A percentile compares a stretch with the other conserved stretches of the same genome.
These are phyloP conservation scores for Triglochin maritima DNA, from an alignment of 106 monocot genomes.

Conservation along the genomic window DNA sequence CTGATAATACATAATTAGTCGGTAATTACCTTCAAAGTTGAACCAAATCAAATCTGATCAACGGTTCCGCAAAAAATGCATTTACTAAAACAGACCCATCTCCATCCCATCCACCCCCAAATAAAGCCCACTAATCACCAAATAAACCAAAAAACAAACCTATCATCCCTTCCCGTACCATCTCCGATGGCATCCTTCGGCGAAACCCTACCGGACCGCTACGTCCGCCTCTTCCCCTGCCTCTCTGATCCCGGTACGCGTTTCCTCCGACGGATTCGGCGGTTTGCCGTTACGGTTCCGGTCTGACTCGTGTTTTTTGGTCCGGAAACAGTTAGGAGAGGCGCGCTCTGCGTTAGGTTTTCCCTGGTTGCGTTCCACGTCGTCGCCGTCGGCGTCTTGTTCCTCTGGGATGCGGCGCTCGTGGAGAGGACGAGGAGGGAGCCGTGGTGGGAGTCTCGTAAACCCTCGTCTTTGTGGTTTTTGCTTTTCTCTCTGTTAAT, in stretches of 20 bases:
- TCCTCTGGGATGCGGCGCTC: slow-evolving; percentile 43
- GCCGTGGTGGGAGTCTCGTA: slow-evolving; percentile 30
- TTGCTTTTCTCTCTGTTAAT: background rate
- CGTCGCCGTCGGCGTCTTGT: slow-evolving; percentile 36
- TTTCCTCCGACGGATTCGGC: background rate
- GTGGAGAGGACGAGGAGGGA: slow-evolving; percentile 21
- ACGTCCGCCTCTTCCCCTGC: slow-evolving; percentile 15
- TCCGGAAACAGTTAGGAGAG: slow-evolving; percentile 33
- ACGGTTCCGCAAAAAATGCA: too few relatives aligned
- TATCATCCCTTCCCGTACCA: background rate
- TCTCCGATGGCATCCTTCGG: background rate
- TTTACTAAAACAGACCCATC: too few relatives aligned
- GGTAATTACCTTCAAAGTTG: too few relatives aligned
- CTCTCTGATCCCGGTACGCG: slow-evolving; percentile 25
- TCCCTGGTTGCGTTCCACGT: slow-evolving; percentile 43
- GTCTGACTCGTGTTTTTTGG: background rate
- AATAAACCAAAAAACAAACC: background rate
- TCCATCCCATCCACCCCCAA: too few relatives aligned
- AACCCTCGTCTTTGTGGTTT: background rate
- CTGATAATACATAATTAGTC: too few relatives aligned
- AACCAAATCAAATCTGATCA: too few relatives aligned
- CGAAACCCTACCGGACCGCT: slow-evolving; percentile 8
- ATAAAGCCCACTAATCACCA: too few relatives aligned
- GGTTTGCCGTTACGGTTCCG: background rate
- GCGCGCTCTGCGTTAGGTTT: slow-evolving; percentile 32